These are phyloP conservation scores for Tulasnella sp. DNA, from an alignment of 768 basidiomycete species.

Conservation along the genomic window DNA sequence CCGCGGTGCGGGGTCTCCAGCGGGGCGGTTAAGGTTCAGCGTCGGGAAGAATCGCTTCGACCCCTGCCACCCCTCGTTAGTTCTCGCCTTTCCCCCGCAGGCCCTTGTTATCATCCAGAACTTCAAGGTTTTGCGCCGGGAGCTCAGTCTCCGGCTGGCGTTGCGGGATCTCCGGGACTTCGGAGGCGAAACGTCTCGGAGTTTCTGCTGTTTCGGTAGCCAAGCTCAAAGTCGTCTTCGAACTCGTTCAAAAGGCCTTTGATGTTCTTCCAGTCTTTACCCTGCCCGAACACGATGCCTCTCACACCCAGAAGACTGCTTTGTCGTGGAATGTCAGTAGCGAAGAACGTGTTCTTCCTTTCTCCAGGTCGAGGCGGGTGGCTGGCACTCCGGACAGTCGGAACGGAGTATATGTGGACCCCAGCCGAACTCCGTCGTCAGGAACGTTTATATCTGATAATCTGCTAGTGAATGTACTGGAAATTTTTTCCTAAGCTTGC, in stretches of 20 bases:
- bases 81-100: background rate
- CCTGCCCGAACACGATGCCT: background rate
- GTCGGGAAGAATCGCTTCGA: background rate
- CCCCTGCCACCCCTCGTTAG: background rate
- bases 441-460: too few relatives aligned
- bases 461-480: too few relatives aligned
- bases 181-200: constrained; percentile 8
- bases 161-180: background rate
- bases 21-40: background rate
- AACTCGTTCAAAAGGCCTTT: background rate
- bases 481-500: too few relatives aligned
- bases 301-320: background rate
- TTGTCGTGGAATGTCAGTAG: background rate
- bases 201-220: constrained; percentile 10
- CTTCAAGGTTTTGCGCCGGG: constrained; percentile 11
- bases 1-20: constrained; percentile 14
- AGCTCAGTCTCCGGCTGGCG: constrained; percentile 5
- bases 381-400: background rate
- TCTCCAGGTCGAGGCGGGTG: background rate
- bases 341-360: background rate
- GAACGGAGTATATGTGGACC: too few relatives aligned
- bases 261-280: background rate
- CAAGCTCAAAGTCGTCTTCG: background rate
- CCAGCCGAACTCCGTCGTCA: too few relatives aligned
- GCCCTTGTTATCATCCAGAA: background rate